Percentiles rank a stretch among this genome's conserved stretches.
Evolutionary conservation across 257 asterid genomes (phyloP).

Genomic region (Jacaranda copaia): DNA sequence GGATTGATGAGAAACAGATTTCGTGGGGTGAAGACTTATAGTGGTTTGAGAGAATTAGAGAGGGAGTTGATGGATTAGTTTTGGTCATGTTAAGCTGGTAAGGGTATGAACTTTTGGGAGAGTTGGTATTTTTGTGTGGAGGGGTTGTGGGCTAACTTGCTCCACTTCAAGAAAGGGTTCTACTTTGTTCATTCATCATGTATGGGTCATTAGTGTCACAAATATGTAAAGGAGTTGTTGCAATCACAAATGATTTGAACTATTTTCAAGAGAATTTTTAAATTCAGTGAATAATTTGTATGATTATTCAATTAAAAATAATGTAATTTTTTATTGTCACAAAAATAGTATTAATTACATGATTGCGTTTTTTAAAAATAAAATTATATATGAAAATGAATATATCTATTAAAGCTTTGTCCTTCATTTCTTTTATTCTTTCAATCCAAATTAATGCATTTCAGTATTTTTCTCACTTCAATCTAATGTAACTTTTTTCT

Average conservation of each 20-base stretch:
- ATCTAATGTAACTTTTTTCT: no score
- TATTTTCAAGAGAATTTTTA: background rate
- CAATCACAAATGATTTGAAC: background rate
- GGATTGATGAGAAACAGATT: background rate
- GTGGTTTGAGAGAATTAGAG: background rate
- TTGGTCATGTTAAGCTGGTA: slow-evolving; percentile 13
- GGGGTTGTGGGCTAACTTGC: slow-evolving; percentile 54
- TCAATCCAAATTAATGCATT: no score
- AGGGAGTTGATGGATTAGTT: slow-evolving; percentile 43
- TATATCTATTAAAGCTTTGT: background rate
- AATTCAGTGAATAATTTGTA: no score
- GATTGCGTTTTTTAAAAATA: no score
- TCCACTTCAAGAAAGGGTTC: slow-evolving; percentile 38
- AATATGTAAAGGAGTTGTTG: background rate
- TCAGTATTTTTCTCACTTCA: no score
- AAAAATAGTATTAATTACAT: no score
- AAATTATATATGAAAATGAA: no score
- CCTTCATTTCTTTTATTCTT: background rate
- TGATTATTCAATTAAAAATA: no score
- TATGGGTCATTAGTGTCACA: background rate
- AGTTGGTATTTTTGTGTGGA: slow-evolving; percentile 8
- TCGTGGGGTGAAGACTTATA: slow-evolving; percentile 30
- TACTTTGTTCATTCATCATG: background rate
- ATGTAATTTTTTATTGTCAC: no score
- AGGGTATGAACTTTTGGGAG: slow-evolving; percentile 20